Evolutionary conservation across 768 basidiomycete species (phyloP).

Genomic region (Phlebiopsis gigantea): DNA sequence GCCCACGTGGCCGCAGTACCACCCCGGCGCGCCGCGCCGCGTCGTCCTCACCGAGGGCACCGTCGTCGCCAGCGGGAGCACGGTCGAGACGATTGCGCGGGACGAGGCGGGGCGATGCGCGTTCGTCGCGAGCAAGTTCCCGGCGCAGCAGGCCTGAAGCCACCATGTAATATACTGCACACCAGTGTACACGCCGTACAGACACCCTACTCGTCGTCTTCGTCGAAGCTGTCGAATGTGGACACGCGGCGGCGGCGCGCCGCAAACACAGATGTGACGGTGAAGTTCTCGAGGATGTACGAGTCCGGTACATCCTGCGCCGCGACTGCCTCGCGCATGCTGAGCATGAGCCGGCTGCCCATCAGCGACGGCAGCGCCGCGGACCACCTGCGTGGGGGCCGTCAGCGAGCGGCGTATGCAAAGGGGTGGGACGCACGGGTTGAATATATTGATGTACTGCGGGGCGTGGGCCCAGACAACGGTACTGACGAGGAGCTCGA

Average conservation of each 20-base stretch:
- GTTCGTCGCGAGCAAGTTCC: constrained; percentile 31
- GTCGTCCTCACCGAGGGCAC: constrained; percentile 41
- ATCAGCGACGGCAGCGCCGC: constrained; percentile 22
- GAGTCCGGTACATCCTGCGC: background rate
- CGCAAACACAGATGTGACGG: background rate
- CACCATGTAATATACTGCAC: background rate
- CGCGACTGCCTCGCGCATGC: constrained; percentile 17
- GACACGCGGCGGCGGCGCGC: too few relatives aligned
- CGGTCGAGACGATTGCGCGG: constrained; percentile 33
- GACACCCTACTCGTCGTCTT: too few relatives aligned
- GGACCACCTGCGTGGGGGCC: constrained; percentile 16
- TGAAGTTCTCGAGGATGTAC: constrained; percentile 12
- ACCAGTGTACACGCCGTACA: too few relatives aligned
- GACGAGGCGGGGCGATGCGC: constrained; percentile 34
- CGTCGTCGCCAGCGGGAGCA: constrained; percentile 34
- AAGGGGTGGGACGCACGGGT: constrained; percentile 16
- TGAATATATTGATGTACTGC: constrained; percentile 18
- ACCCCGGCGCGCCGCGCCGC: constrained; percentile 24
- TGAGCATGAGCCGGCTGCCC: constrained; percentile 22
- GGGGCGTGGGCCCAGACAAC: constrained; percentile 18
- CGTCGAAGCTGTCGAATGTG: too few relatives aligned
- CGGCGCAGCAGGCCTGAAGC: constrained; percentile 23
- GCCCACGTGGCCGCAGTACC: constrained; percentile 44
- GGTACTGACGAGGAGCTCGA: constrained; percentile 15
- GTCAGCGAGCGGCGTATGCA: background rate